Base-by-base conservation (phyloP, 306 rosid species). In the Amphicarpaea edgeworthii region DNA sequence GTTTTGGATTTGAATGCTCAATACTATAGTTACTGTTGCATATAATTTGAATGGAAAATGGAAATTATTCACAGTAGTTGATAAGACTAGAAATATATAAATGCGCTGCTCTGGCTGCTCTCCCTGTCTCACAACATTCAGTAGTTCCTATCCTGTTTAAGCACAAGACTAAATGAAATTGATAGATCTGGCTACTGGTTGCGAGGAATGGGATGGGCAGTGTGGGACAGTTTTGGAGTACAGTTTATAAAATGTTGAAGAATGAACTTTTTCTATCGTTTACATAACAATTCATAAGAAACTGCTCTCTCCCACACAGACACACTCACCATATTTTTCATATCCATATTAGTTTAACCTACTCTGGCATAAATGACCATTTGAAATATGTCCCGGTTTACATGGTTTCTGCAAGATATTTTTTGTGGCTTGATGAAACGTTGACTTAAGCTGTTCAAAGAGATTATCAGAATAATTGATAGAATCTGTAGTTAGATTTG, bases 1-100 rank as follows among this genome's bases (percentile, higher is more conserved):
- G 3, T 23, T 69, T 72, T 79, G 14, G 21, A 78, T 60, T 78
- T 42, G 40, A 10, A 8, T 17, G 37, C 24, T 8, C 43, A 17
- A 46, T n/a, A n/a, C n/a, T n/a, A n/a, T 30, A 26, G 30, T 70
- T 53, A 75, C 20, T 28, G 16, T 9, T 78, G 7, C 73, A 15
- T 73, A 38, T 30, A 54, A 8, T 34, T 71, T 77, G 66, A 51
- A 30, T 23, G 73, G 60, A 15, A 51, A 15, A 30, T 62, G 8
- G 43, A 58, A 17, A 49, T 67, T 28, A 30, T 50, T 6, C n/a
- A 4, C 7, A 21, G 32, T 9, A 45, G 71, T 19, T 7, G 54
- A 20, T 54, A 16, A 21, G 43, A 60, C 12, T 41, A 24, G 59
- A 49, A 37, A 19, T 41, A 42, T 42, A 6, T 24, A 7, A 32